phyloP scores from a whole-genome alignment of 495 filamentous ascomycete genomes.

The Schizothecium vesticola region DNA sequence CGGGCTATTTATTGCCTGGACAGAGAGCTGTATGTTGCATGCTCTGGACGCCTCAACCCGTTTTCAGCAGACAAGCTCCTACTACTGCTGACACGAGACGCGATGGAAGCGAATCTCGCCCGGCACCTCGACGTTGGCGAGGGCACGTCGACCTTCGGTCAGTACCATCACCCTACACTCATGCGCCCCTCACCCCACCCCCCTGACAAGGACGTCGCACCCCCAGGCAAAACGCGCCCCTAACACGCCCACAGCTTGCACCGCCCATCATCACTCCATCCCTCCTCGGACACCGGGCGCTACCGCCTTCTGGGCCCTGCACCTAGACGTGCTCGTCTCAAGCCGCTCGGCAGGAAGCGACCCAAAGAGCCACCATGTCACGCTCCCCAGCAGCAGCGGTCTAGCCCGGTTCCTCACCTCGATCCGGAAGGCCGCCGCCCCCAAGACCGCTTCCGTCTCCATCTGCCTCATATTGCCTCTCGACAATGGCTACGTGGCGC shows the following conservation, averaged over 20 bases:
- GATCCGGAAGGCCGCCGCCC: not conserved
- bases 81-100: not conserved
- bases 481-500: not conserved
- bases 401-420: not conserved
- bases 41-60: not conserved
- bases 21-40: too few relatives aligned
- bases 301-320: not conserved
- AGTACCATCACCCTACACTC: not conserved
- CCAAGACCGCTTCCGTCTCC: not conserved
- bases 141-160: not conserved
- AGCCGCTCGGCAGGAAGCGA: not conserved
- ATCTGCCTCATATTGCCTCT: constrained; percentile 1
- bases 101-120: not conserved
- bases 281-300: not conserved
- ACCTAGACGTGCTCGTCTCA: not conserved
- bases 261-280: not conserved
- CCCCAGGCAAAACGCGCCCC: not conserved
- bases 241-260: not conserved
- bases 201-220: not conserved
- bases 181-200: too few relatives aligned
- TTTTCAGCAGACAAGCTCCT: not conserved
- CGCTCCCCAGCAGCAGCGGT: not conserved
- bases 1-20: not conserved
- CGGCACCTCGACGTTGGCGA: not conserved
- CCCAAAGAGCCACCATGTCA: not conserved